A percentile compares a stretch with the other conserved stretches of the same genome.
Evolutionary conservation across 768 basidiomycete genomes (phyloP).

Genomic region (Agaricus sinodeliciosus): DNA sequence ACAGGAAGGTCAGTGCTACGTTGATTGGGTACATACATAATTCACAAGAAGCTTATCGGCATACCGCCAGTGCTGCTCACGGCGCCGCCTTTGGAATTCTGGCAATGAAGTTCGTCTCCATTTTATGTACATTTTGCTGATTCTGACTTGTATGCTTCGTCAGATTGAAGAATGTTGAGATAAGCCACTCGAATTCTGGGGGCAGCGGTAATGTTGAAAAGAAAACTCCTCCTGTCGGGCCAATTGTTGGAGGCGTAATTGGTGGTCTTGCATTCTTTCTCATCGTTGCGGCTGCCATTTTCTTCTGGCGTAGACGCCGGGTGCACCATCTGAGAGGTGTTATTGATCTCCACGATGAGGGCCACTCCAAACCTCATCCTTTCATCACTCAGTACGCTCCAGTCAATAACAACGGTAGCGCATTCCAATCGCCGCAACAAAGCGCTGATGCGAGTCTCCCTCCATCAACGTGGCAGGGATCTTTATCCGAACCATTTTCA

Average conservation of each 20-base stretch:
- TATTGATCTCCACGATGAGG: background rate
- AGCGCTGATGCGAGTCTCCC: background rate
- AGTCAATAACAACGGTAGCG: background rate
- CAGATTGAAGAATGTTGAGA: conserved; percentile 6
- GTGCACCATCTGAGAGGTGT: background rate
- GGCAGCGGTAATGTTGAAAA: background rate
- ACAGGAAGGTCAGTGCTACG: conserved; percentile 6
- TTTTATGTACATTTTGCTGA: background rate
- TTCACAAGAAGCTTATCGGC: background rate
- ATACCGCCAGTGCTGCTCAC: conserved; percentile 20
- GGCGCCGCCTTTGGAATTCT: conserved; percentile 25
- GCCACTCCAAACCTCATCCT: background rate
- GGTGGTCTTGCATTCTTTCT: conserved; percentile 9
- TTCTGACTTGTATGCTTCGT: background rate
- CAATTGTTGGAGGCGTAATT: conserved; percentile 11
- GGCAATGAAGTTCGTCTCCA: conserved; percentile 18
- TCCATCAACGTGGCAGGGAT: background rate
- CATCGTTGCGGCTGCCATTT: background rate
- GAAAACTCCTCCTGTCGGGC: background rate
- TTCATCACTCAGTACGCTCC: background rate
- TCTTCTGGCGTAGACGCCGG: conserved; percentile 5
- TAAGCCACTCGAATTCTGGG: background rate
- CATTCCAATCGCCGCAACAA: too few relatives aligned
- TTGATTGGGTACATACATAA: background rate
- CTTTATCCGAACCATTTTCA: background rate